These are phyloP conservation scores for Heimioporus sp. DNA, from an alignment of 768 basidiomycete genomes.

Conservation along the genomic window DNA sequence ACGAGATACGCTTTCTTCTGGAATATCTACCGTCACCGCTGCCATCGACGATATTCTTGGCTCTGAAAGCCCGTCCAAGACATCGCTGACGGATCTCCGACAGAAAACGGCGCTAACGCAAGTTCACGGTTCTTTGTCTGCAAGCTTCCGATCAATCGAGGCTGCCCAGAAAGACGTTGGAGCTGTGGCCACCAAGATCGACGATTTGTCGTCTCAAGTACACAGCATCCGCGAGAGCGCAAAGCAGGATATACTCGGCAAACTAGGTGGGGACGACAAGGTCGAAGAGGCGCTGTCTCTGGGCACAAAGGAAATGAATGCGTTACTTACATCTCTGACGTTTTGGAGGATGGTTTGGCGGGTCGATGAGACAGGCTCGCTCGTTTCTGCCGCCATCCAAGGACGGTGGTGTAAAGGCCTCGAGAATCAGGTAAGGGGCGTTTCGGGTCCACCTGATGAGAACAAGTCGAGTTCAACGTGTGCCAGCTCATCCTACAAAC, in stretches of 20 bases:
- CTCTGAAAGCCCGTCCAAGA: neutral
- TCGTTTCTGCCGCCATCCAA: conserved; percentile 32
- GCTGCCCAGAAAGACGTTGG: conserved; percentile 34
- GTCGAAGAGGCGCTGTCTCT: conserved; percentile 29
- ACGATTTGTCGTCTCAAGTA: conserved; percentile 36
- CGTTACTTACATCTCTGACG: conserved; percentile 31
- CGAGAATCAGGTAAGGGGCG: conserved; percentile 45
- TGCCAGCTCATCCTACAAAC: conserved; percentile 61
- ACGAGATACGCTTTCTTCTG: conserved; percentile 56
- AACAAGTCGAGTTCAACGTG: neutral
- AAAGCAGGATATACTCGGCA: conserved; percentile 39
- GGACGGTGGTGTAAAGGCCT: conserved; percentile 42
- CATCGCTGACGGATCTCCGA: conserved; percentile 27
- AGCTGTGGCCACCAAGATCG: conserved; percentile 32
- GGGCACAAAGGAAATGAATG: conserved; percentile 28
- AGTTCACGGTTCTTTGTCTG: conserved; percentile 39
- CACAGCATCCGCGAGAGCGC: conserved; percentile 39
- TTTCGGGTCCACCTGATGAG: neutral
- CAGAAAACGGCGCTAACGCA: conserved; percentile 38
- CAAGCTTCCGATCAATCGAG: conserved; percentile 33
- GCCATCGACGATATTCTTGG: conserved; percentile 32
- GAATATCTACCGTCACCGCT: conserved; percentile 48
- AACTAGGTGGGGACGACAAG: conserved; percentile 16
- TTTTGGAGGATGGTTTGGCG: conserved; percentile 42
- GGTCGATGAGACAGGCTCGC: conserved; percentile 38